Evolutionary conservation across 2,329 filamentous ascomycete genomes (phyloP), one percentile per base, ranked within the genome.

Genomic region (Epichloe baconii): DNA sequence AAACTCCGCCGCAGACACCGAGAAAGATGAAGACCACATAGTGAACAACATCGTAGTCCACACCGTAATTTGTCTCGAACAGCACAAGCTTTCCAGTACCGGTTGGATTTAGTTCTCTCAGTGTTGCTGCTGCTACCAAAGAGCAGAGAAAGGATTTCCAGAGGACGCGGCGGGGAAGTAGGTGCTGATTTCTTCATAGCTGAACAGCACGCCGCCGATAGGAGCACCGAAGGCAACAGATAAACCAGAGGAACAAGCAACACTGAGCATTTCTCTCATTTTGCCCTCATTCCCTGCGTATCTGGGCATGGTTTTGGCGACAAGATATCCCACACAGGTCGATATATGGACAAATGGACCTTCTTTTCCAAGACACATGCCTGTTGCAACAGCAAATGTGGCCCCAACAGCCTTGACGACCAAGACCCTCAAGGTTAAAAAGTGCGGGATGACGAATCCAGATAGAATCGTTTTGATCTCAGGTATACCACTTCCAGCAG

Each of bases 141-240:
- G 75, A 79, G 62, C 78, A 81, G 21, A 81, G 66, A 55, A 82
- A 81, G 0, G 77, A 74, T 45, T 73, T 66, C 77, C 76, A 81
- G 3, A 82, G 68, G 26, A 64, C 63, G 54, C 75, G 77, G 2
- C 75, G 66, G 0, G 78, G 49, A 81, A 81, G 53, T 80, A 79
- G 0, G 77, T 80, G 54, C 70, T 74, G 54, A 81, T 79, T 64
- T 81, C 78, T 59, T 78, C 75, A 51, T 80, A 80, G 44, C 72
- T 75, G 60, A 82, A 82, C 4, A 82, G 64, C 0, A 82, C 78
- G 8, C 78, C 78, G 1, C 78, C 78, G 48, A 82, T 80, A 0
- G 79, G 79, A 19, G 79, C 78, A 5, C 79, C 79, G 56, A 82
- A 82, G 0, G 78, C 79, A 0, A 82, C 79, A 17, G 74, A 76